Evolutionary conservation across 768 basidiomycete species (phyloP), one percentile per base, ranked within the genome.

Genomic region (Russula emetica): DNA sequence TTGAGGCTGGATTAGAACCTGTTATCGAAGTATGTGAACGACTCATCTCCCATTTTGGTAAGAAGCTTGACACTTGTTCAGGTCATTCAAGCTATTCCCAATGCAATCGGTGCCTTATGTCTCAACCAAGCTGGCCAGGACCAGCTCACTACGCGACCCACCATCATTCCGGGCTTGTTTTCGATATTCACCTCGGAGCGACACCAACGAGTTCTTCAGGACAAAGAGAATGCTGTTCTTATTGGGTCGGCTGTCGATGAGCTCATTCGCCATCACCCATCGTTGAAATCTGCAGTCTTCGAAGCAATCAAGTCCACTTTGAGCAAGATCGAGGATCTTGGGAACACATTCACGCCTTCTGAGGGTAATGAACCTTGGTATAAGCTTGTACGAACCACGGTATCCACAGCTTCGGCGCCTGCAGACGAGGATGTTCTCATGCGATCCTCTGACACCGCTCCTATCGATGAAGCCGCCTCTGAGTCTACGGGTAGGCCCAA

Each of bases 101-200:
- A 96, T 69, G 97, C 95, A 20, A 85, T 99, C 58, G 96, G 97
- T 38, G 97, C 97, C 0, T 79, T 99, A 34, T 99, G 97, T 72
- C 82, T 99, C 53, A 99, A 99, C 70, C 87, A 92, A 69, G 79
- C 82, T 11, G 97, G 97, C 3, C 87, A 94, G 71, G 83, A 89
- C 28, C 87, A 92, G 69, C 83, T 98, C 38, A 75, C 83, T 11
- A 81, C 83, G 10, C 86, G 90, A 30, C 90, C 91, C 3, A 84
- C 83, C 65, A 85, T 98, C 70, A 91, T 98, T 68, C 87, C 88
- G 2, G 83, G 85, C 49, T 85, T 98, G 55, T 88, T 98, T 72
- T 80, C 84, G 10, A 86, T 94, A 66, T 94, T 96, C 76, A 90
- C 89, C 8, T 92, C 89, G 16, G 88, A 92, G 67, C 82, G 82